phyloP scores from a whole-genome alignment of 495 filamentous ascomycete species.

The Neurospora discreta region DNA sequence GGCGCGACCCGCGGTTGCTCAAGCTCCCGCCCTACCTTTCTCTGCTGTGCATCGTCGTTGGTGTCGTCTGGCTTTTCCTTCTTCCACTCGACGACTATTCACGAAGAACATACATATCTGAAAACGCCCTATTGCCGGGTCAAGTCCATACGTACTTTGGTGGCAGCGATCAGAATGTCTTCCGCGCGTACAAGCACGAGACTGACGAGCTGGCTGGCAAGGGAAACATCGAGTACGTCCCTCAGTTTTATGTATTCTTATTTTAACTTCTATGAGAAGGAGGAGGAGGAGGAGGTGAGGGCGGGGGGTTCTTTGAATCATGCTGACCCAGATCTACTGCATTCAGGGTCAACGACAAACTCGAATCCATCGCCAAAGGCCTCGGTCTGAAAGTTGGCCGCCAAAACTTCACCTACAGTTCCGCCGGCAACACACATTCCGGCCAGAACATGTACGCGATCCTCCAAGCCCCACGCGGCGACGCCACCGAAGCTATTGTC shows the following conservation, averaged over 20 bases:
- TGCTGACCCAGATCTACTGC: neutral
- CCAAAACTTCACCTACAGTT: slow-evolving; percentile 68
- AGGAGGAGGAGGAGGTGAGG: no score
- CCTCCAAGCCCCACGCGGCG: slow-evolving; percentile 86
- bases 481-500: slow-evolving; percentile 97
- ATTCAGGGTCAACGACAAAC: slow-evolving; percentile 51
- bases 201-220: slow-evolving; percentile 50
- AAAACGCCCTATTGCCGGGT: slow-evolving; percentile 90
- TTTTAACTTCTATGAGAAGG: no score
- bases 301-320: no score
- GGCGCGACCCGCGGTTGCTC: slow-evolving; percentile 57
- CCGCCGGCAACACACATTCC: slow-evolving; percentile 58
- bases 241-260: no score
- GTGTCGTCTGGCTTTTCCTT: slow-evolving; percentile 83
- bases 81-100: slow-evolving; percentile 92
- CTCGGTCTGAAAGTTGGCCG: slow-evolving; percentile 74
- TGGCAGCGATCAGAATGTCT: slow-evolving; percentile 89
- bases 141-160: slow-evolving; percentile 97
- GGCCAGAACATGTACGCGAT: slow-evolving; percentile 94
- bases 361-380: slow-evolving; percentile 62
- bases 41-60: slow-evolving; percentile 74
- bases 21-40: slow-evolving; percentile 75
- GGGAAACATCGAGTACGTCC: slow-evolving; percentile 36
- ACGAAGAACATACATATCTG: slow-evolving; percentile 87
- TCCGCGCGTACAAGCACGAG: slow-evolving; percentile 84